Evolutionary conservation across 768 basidiomycete species (phyloP), one percentile per base, ranked within the genome.

Genomic region (Serendipita sp.): DNA sequence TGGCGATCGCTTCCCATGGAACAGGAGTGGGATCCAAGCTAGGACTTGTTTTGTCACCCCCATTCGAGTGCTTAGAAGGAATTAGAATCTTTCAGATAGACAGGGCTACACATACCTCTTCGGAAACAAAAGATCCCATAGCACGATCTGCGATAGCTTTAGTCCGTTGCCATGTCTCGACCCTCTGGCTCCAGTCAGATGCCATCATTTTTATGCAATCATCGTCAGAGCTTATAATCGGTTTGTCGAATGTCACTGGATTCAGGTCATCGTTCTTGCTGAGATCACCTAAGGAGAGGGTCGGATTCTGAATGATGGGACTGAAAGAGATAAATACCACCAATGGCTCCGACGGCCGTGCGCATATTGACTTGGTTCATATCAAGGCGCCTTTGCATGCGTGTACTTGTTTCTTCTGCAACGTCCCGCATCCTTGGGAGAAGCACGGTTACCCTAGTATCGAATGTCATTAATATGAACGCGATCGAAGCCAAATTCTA

Each of bases 311-410:
- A 2, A 60, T 8, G 10, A 60, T 4, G 55, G 34, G 55, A 23
- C 27, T 11, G 10, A 31, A 31, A n/a, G 8, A 31, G 8, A 60
- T 60, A 37, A 60, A 18, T 37, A 10, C 90, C 91, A 8, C 90
- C 90, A 4, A 89, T 78, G 0, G 81, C 80, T 37, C 86, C 87
- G 43, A 91, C 77, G 3, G 82, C 90, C 83, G 90, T 88, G n/a
- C 87, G 81, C 78, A 89, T 86, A 0, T 81, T 84, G 50, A 92
- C 74, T 69, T 88, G 85, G 71, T 92, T 92, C 63, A 90, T 81
- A 68, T 91, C 85, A 64, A 82, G 76, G 64, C 90, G 77, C 40
- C 90, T 76, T 2, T 75, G 74, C 66, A 85, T 76, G 52, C 90
- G 81, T 60, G 76, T 80, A 5, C 75, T 72, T 48, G 76, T 78